Evolutionary conservation across 768 basidiomycete species (phyloP).

Genomic region (Omphalotus guepiniiformis): DNA sequence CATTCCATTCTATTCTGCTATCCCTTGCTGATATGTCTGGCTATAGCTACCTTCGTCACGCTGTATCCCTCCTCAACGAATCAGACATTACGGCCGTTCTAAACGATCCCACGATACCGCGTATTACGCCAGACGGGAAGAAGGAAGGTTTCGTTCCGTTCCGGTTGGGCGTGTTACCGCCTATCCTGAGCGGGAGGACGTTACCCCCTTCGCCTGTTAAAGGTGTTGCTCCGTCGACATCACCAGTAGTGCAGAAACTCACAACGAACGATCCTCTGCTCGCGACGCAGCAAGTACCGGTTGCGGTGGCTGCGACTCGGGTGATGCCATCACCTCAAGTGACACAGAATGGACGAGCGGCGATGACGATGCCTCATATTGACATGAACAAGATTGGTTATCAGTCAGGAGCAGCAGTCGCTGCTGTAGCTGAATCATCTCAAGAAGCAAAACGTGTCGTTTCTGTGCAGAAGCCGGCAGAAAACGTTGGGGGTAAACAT

Average conservation of each 20-base stretch:
- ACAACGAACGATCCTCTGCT: neutral
- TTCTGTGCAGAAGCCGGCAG: too few relatives aligned
- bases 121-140: slow-evolving; percentile 9
- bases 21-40: slow-evolving; percentile 29
- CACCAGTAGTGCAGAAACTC: neutral
- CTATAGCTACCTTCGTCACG: slow-evolving; percentile 48
- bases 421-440: too few relatives aligned
- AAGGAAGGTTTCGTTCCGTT: slow-evolving; percentile 9
- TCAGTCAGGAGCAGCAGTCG: too few relatives aligned
- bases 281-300: slow-evolving; percentile 22
- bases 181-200: neutral
- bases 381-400: slow-evolving; percentile 26
- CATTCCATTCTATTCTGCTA: neutral
- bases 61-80: slow-evolving; percentile 55
- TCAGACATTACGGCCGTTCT: slow-evolving; percentile 32
- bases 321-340: slow-evolving; percentile 7
- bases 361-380: slow-evolving; percentile 44
- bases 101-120: slow-evolving; percentile 11
- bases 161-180: slow-evolving; percentile 10
- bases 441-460: too few relatives aligned
- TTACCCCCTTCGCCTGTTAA: slow-evolving; percentile 1
- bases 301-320: slow-evolving; percentile 28
- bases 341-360: slow-evolving; percentile 26
- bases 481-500: too few relatives aligned
- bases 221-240: neutral